Evolutionary conservation across 2,329 filamentous ascomycete species (phyloP).

Genomic region (Aspergillus udagawae): DNA sequence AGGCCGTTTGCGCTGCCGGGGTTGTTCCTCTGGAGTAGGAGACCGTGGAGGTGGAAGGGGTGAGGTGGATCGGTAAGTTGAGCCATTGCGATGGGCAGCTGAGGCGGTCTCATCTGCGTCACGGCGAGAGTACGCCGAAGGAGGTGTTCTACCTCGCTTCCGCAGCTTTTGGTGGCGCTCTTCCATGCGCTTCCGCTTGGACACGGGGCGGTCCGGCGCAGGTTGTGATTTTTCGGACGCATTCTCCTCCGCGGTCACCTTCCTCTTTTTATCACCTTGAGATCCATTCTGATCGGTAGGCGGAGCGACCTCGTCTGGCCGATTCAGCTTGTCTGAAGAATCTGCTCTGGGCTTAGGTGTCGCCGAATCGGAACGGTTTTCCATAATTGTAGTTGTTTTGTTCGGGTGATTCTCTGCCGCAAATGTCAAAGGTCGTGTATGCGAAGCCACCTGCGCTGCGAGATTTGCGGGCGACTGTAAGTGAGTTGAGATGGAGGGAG

Average conservation of each 20-base stretch:
- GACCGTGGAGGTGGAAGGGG: slow-evolving; percentile 40
- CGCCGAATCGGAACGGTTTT: neutral
- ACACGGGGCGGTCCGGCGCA: slow-evolving; percentile 23
- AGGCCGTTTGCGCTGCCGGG: slow-evolving; percentile 44
- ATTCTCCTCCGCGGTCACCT: slow-evolving; percentile 21
- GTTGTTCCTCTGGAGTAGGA: slow-evolving; percentile 35
- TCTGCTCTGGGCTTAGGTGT: neutral
- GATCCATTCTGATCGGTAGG: slow-evolving; percentile 13
- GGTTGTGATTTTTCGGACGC: slow-evolving; percentile 18
- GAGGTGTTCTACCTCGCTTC: slow-evolving; percentile 34
- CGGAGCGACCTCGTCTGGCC: neutral
- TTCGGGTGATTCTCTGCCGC: neutral
- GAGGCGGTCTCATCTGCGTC: slow-evolving; percentile 24
- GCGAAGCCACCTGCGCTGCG: neutral
- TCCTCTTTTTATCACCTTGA: slow-evolving; percentile 25
- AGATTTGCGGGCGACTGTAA: neutral
- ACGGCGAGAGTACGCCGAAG: slow-evolving; percentile 39
- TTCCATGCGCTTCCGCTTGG: slow-evolving; percentile 38
- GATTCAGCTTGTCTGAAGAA: neutral
- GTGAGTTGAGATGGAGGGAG: neutral
- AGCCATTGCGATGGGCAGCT: slow-evolving; percentile 20
- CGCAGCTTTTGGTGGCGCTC: slow-evolving; percentile 36
- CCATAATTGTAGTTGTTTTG: neutral
- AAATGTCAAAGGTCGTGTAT: neutral
- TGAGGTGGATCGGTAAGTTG: slow-evolving; percentile 36